These are phyloP conservation scores for Musa beccarii DNA, from an alignment of 176 grass and related monocot species.

Conservation along the genomic window DNA sequence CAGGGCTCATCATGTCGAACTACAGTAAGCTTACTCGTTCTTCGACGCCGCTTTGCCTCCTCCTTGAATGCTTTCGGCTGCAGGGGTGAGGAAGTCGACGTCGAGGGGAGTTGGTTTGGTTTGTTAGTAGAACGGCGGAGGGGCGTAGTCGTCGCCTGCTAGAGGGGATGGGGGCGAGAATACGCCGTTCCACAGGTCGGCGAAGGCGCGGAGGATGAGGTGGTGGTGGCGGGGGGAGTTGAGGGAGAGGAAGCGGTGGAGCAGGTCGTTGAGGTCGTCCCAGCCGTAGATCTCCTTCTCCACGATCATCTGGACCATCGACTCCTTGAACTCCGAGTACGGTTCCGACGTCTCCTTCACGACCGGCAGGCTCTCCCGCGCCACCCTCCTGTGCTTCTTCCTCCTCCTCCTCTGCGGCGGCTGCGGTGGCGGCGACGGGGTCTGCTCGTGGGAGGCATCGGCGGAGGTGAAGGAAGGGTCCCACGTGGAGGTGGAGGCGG, in stretches of 20 bases:
- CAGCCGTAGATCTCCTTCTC: slow-evolving; percentile 23
- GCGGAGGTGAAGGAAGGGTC: neutral
- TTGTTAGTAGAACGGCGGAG: slow-evolving; percentile 2
- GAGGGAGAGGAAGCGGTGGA: slow-evolving; percentile 14
- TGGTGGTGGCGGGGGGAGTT: slow-evolving; percentile 20
- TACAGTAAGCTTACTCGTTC: neutral
- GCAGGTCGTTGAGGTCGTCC: slow-evolving; percentile 26
- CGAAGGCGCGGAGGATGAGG: slow-evolving; percentile 22
- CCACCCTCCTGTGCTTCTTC: slow-evolving; percentile 1
- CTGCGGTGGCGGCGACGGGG: neutral
- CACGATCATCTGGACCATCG: slow-evolving; percentile 26
- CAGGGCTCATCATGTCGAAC: neutral
- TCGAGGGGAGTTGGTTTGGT: neutral
- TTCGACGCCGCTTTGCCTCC: too few species aligned
- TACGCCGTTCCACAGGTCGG: slow-evolving; percentile 11
- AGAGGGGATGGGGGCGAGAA: neutral
- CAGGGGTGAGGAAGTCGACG: neutral
- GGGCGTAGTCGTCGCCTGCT: slow-evolving; percentile 1
- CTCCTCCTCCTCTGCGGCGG: neutral
- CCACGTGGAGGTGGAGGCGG: neutral
- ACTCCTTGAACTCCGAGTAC: slow-evolving; percentile 17
- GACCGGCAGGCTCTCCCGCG: slow-evolving; percentile 16
- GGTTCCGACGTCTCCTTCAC: slow-evolving; percentile 19
- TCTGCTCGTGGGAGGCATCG: neutral
- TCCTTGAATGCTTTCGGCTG: neutral